A percentile compares a stretch with the other conserved stretches of the same genome.
Evolutionary conservation across 257 asterid species (phyloP).

Genomic region (Apocynum venetum): DNA sequence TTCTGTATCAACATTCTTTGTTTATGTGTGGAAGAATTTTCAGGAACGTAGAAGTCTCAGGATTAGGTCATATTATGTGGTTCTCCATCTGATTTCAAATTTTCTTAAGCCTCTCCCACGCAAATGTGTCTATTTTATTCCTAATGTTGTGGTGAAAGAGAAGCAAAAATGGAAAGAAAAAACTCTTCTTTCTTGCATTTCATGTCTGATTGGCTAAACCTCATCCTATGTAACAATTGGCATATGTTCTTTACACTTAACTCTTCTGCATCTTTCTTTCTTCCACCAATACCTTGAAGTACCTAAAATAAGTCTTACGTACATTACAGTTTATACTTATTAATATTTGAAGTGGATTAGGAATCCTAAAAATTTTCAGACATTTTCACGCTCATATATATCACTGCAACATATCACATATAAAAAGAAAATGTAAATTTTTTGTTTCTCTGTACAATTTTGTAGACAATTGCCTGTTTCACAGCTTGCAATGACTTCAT

Average conservation of each 20-base stretch:
- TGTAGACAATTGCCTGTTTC: neutral
- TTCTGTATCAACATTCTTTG: neutral
- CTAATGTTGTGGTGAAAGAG: neutral
- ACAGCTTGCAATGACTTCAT: neutral
- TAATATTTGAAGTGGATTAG: neutral
- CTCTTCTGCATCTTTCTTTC: neutral
- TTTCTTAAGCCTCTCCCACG: neutral
- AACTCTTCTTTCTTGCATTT: neutral
- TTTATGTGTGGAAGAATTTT: neutral
- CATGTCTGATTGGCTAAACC: neutral
- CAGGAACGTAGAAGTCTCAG: neutral
- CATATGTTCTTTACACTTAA: neutral
- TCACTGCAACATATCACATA: neutral
- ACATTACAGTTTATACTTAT: neutral
- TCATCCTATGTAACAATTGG: neutral
- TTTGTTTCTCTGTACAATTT: neutral
- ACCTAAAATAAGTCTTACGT: neutral
- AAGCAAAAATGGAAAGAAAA: neutral
- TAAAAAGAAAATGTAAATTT: too few relatives aligned
- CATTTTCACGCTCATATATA: neutral
- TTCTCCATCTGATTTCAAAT: neutral
- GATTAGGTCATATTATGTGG: neutral
- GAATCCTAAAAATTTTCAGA: neutral
- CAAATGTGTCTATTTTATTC: neutral
- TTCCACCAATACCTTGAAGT: neutral